Conservation (phyloP, 2,329 filamentous ascomycete species). For the Zelopaecilomyces penicillatus region DNA sequence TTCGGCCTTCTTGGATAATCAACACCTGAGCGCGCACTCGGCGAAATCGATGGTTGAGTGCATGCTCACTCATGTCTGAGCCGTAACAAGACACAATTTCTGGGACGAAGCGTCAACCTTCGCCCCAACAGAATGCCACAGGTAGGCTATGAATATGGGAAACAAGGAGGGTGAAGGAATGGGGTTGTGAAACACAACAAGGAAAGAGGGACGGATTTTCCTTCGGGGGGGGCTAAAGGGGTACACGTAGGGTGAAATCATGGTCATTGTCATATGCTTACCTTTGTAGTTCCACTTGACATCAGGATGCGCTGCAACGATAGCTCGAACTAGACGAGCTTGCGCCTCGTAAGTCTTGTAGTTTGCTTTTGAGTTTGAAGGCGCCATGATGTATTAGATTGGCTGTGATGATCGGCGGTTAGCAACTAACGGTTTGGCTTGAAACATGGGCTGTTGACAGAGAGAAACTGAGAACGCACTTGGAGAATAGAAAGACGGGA, state of each 20-base stretch:
- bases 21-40: constrained; percentile 34
- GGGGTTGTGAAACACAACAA: background rate
- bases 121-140: constrained; percentile 11
- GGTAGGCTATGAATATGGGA: background rate
- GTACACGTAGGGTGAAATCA: too few relatives aligned
- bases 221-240: too few relatives aligned
- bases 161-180: background rate
- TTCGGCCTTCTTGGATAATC: constrained; percentile 28
- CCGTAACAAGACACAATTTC: constrained; percentile 40
- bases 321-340: constrained; percentile 51
- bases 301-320: constrained; percentile 47
- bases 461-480: background rate
- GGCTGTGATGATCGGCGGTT: background rate
- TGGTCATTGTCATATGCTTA: constrained; percentile 27
- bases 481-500: too few relatives aligned
- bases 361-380: constrained; percentile 36
- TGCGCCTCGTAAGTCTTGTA: constrained; percentile 54
- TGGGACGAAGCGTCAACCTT: constrained; percentile 29
- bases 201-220: too few relatives aligned
- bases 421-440: background rate
- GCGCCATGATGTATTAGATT: constrained; percentile 31
- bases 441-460: background rate
- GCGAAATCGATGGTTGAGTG: constrained; percentile 45
- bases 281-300: constrained; percentile 53
- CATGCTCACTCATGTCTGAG: constrained; percentile 38